Conservation (phyloP, 805 yeast genomes). For the Torulaspora quercuum region DNA sequence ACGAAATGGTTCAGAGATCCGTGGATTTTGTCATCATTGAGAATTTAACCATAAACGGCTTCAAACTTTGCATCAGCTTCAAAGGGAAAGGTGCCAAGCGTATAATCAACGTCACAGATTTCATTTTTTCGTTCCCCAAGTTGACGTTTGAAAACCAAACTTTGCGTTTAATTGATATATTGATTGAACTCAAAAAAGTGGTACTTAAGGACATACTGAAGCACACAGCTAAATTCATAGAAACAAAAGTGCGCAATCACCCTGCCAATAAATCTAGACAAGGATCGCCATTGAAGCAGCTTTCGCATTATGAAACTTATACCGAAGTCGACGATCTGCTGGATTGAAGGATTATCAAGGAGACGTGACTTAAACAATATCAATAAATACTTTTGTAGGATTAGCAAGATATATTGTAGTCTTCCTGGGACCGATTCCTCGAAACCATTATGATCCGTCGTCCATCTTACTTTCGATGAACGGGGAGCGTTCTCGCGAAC, state of each 20-base stretch:
- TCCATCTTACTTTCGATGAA: no score
- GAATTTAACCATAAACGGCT: conserved; percentile 49
- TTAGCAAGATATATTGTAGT: no score
- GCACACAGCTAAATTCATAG: conserved; percentile 73
- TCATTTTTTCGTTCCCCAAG: conserved; percentile 62
- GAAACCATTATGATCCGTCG: no score
- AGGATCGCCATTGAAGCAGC: conserved; percentile 9
- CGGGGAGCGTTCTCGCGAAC: no score
- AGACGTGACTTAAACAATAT: no score
- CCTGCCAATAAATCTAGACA: conserved; percentile 2
- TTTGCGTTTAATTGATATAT: conserved; percentile 70
- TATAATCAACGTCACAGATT: conserved; percentile 72
- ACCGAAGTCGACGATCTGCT: conserved; percentile 8
- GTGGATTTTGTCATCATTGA: conserved; percentile 67
- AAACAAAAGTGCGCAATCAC: conserved; percentile 57
- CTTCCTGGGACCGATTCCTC: no score
- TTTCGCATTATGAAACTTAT: conserved; percentile 11
- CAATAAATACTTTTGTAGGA: conserved; percentile 1
- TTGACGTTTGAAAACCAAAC: conserved; percentile 57
- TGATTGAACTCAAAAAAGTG: conserved; percentile 58
- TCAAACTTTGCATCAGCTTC: conserved; percentile 65
- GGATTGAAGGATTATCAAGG: no score
- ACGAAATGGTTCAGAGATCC: conserved; percentile 73
- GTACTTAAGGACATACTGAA: conserved; percentile 53
- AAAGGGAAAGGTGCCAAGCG: conserved; percentile 68